Evolutionary conservation across 306 rosid genomes (phyloP), one percentile per base, ranked within the genome.

Genomic region (Lablab purpureus): DNA sequence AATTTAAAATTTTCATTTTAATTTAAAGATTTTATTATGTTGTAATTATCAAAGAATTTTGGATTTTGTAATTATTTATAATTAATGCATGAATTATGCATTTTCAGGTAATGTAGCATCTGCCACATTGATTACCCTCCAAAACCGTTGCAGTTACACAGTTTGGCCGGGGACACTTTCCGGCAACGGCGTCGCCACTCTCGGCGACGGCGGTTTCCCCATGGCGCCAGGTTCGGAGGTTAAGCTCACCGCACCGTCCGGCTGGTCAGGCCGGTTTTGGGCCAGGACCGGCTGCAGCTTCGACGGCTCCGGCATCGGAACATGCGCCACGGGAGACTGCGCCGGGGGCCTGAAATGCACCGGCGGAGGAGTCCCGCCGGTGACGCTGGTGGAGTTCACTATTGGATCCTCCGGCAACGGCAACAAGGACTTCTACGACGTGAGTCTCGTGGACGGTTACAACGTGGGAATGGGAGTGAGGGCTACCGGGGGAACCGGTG

Each of bases 251-350:
- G 96, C 93, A 2, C 94, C 92, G 1, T 30, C 79, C 0, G 98
- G 99, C 0, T 95, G 98, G 99, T 95, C 99, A 0, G 99, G 99
- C 4, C 82, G 99, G 12, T 83, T 92, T 62, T 95, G 99, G 99
- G 99, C 65, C 13, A 46, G 99, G 25, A 95, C 99, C 4, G 86
- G 87, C 10, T 92, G 97, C 82, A 71, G 66, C 43, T 94, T 92
- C 21, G 94, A 92, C 17, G 22, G 22, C n/a, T 27, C 86, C 5
- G 97, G 97, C 0, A 80, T 34, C 17, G 97, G 97, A 0, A 81
- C 71, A 13, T 92, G 98, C 73, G 30, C 19, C 41, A 92, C 97
- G 0, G 97, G 97, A 0, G 90, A 90, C 63, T 92, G 97, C 2
- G 63, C 18, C 0, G 97, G 97, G 5, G 67, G 66, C 0, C 75